Percentiles rank a stretch among this genome's conserved stretches.
These are phyloP conservation scores for Mycoemilia scoparia DNA, from an alignment of 192 early-diverging fungal genomes.

Conservation along the genomic window DNA sequence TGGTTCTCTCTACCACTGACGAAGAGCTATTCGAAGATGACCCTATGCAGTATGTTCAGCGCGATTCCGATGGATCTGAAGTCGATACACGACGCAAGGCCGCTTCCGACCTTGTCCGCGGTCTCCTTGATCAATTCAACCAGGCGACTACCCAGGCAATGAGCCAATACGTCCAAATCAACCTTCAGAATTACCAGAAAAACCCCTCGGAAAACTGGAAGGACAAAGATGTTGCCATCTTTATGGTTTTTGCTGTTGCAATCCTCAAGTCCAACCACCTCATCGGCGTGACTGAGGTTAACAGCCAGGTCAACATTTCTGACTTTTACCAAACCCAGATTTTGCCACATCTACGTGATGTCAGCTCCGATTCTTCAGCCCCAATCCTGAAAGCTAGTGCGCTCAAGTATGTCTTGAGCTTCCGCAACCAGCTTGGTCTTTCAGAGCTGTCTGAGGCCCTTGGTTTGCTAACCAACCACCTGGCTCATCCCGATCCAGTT, in stretches of 20 bases:
- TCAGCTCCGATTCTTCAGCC: conserved; percentile 42
- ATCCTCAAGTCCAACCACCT: conserved; percentile 56
- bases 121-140: conserved; percentile 74
- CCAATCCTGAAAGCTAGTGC: conserved; percentile 89
- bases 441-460: conserved; percentile 55
- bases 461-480: conserved; percentile 58
- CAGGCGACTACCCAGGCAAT: conserved; percentile 72
- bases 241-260: conserved; percentile 75
- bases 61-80: conserved; percentile 83
- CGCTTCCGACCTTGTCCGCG: conserved; percentile 79
- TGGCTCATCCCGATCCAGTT: conserved; percentile 62
- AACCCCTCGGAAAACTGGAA: conserved; percentile 68
- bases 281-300: conserved; percentile 70
- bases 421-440: conserved; percentile 83
- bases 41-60: conserved; percentile 82
- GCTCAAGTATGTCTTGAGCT: conserved; percentile 84
- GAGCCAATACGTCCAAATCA: conserved; percentile 50
- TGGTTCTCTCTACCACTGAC: conserved; percentile 65
- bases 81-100: conserved; percentile 83
- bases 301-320: conserved; percentile 61
- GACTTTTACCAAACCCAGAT: conserved; percentile 73
- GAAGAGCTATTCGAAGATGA: conserved; percentile 95
- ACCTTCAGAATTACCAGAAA: conserved; percentile 48
- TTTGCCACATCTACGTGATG: conserved; percentile 60
- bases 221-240: conserved; percentile 89